These are phyloP conservation scores for Plantago coronopus DNA, from an alignment of 305 asterid genomes.

Conservation along the genomic window DNA sequence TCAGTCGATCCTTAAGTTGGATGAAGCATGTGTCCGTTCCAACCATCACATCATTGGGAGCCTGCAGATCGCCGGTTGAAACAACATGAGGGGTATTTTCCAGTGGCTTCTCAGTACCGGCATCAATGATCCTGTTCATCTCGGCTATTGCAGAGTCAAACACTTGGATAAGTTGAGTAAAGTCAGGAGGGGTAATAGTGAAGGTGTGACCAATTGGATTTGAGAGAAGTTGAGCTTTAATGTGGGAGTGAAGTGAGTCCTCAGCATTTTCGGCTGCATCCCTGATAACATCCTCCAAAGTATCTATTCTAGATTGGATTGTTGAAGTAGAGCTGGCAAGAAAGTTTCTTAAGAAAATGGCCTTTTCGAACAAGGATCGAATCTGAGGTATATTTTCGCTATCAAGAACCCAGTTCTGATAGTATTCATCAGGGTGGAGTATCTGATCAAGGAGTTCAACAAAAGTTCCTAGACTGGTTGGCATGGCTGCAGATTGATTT, in stretches of 20 bases:
- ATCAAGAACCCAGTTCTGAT: background rate
- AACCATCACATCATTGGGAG: background rate
- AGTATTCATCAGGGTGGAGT: background rate
- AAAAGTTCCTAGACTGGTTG: background rate
- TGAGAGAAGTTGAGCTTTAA: background rate
- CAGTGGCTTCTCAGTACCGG: background rate
- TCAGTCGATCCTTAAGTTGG: background rate
- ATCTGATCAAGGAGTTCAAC: background rate
- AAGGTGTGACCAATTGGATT: background rate
- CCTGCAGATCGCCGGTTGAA: background rate
- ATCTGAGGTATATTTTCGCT: background rate
- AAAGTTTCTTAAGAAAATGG: background rate
- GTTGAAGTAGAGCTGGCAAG: background rate
- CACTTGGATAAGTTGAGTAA: background rate
- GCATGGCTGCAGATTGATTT: no score
- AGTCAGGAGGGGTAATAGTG: background rate
- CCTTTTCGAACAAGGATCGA: background rate
- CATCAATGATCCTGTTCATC: background rate
- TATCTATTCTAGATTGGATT: background rate
- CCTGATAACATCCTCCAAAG: background rate
- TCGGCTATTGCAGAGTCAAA: background rate
- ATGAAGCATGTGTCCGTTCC: background rate
- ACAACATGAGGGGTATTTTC: background rate
- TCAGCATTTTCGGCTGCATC: background rate
- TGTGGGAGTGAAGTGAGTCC: background rate